A percentile compares a stretch with the other conserved stretches of the same genome.
phyloP scores from a whole-genome alignment of 2,329 filamentous ascomycete genomes.

The Coniella lustricola region DNA sequence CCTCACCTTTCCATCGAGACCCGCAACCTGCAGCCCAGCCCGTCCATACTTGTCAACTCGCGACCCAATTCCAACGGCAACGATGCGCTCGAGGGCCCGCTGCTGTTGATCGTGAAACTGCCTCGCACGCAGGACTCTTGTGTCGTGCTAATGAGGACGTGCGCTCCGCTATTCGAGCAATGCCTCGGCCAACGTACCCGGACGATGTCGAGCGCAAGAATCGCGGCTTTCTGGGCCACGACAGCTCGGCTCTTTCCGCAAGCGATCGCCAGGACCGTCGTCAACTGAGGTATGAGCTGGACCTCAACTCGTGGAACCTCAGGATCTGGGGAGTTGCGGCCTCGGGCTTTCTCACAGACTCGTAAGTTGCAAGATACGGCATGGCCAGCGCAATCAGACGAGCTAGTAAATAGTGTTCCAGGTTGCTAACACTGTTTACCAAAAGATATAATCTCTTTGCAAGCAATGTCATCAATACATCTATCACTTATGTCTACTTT shows the following conservation, averaged over 20 bases:
- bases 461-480: conserved; percentile 47
- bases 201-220: conserved; percentile 33
- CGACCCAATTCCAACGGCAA: background rate
- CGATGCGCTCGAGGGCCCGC: background rate
- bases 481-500: conserved; percentile 46
- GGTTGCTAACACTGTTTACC: background rate
- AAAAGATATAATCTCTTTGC: conserved; percentile 47
- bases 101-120: background rate
- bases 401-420: too few relatives aligned
- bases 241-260: conserved; percentile 43
- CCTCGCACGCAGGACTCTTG: too few relatives aligned
- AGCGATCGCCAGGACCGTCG: conserved; percentile 45
- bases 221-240: conserved; percentile 42
- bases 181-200: conserved; percentile 25
- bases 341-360: conserved; percentile 47
- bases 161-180: conserved; percentile 2
- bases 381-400: background rate
- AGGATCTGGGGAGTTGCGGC: conserved; percentile 49
- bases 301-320: conserved; percentile 48
- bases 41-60: background rate
- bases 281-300: conserved; percentile 45
- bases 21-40: background rate
- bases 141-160: background rate
- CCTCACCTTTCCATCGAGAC: background rate
- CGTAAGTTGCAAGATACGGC: conserved; percentile 29